phyloP scores from a whole-genome alignment of 441 rosid genomes.

The Pelargonium australe region DNA sequence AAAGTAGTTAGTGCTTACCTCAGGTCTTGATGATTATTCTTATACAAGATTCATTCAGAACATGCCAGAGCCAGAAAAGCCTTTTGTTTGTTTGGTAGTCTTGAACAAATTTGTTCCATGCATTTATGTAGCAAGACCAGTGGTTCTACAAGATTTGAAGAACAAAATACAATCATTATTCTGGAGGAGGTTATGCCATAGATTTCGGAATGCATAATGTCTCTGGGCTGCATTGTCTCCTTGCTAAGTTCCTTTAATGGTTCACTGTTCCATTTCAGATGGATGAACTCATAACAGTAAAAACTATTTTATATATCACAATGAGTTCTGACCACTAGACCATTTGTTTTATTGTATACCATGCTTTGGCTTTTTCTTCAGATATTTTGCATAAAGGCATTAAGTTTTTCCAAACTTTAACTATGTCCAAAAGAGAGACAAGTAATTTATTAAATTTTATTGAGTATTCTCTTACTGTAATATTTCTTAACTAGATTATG shows the following conservation, averaged over 20 bases:
- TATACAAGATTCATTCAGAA: too few species aligned
- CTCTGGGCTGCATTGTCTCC: background rate
- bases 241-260: background rate
- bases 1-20: too few species aligned
- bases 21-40: too few species aligned
- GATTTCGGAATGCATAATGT: background rate
- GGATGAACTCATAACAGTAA: background rate
- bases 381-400: too few species aligned
- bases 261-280: background rate
- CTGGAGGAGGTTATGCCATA: background rate
- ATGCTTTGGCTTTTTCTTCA: background rate
- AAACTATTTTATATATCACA: background rate
- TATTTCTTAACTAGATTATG: slow-evolving; percentile 15
- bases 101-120: too few species aligned
- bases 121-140: background rate
- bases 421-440: background rate
- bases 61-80: too few species aligned
- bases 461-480: background rate
- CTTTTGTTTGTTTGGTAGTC: too few species aligned
- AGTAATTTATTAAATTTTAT: background rate
- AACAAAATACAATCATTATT: background rate
- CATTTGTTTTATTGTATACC: background rate
- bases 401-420: background rate
- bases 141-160: background rate
- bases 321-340: background rate